Evolutionary conservation across 208 protist genomes (phyloP), one percentile per base, ranked within the genome.

Genomic region (Acanthamoeba triangularis): DNA sequence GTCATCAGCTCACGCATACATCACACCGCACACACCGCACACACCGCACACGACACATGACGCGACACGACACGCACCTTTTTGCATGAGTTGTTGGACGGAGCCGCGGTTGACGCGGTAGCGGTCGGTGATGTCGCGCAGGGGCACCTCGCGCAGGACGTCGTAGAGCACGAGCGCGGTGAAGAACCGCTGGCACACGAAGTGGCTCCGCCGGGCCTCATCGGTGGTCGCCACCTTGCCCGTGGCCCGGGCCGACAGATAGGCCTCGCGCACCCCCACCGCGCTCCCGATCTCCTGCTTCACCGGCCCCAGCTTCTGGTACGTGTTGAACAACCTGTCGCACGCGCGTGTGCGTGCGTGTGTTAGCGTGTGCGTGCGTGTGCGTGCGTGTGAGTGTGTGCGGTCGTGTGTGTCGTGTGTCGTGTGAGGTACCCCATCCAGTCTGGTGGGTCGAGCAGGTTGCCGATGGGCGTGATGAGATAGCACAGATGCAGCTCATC

Each of bases 21-120:
- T 1, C 54, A 23, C 49, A 11, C 49, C 3, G 0, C 49, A 54
- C 49, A 54, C 49, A 18, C 14, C 49, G 49, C 49, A 41, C 37
- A 41, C 23, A 65, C 23, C 23, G 7, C 11, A n/a, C 14, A n/a
- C 59, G 25, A 61, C 0, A 0, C 1, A 13, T 2, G n/a, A 78
- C 30, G 1, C 7, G 37, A n/a, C 14, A 8, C 8, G 18, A 25
- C 23, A 18, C 33, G 37, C 37, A 44, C 69, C 69, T 23, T 78
- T 78, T 44, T 78, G 69, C 69, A 78, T 78, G 69, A 78, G 69
- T n/a, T 78, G 69, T 78, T 78, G 69, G n/a, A 78, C 14, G 33
- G 69, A 20, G 33, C 69, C 69, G 69, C 69, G 30, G 37, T 78
- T 78, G 69, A 78, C 30, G n/a, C 37, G 30, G 37, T 78, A 20